Evolutionary conservation across 345 rosid species (phyloP).

Genomic region (Ailanthus altissimus): DNA sequence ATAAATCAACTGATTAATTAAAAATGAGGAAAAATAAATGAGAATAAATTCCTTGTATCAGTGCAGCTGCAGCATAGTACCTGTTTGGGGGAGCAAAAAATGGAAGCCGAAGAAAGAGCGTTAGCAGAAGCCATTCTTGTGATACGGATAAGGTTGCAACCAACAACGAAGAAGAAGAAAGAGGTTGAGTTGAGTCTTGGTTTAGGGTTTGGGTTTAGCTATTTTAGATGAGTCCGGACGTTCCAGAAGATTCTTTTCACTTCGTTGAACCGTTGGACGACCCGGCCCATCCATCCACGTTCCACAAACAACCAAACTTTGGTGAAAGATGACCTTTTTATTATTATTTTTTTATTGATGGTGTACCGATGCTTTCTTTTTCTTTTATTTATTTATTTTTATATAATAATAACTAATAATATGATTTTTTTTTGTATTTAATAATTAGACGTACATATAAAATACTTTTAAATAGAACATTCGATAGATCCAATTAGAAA

Average conservation of each 20-base stretch:
- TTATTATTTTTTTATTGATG: too few relatives aligned
- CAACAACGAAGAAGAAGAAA: background rate
- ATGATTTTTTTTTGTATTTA: too few relatives aligned
- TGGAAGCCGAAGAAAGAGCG: constrained; percentile 67
- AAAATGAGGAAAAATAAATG: background rate
- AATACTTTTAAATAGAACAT: too few relatives aligned
- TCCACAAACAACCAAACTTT: background rate
- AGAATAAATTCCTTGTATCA: background rate
- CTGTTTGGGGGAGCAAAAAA: constrained; percentile 74
- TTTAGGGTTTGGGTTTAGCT: constrained; percentile 54
- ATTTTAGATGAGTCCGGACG: constrained; percentile 23
- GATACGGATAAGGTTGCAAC: constrained; percentile 41
- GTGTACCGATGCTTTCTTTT: background rate
- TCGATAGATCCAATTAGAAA: too few relatives aligned
- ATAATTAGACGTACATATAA: too few relatives aligned
- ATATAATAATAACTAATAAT: too few relatives aligned
- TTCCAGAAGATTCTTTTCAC: constrained; percentile 65
- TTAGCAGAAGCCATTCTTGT: constrained; percentile 72
- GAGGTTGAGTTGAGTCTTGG: too few relatives aligned
- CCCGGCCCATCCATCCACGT: constrained; percentile 12
- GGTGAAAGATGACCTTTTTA: too few relatives aligned
- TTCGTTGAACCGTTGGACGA: constrained; percentile 31
- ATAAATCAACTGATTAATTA: background rate
- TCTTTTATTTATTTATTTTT: background rate
- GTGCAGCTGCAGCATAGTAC: constrained; percentile 24